phyloP scores from a whole-genome alignment of 2,329 filamentous ascomycete genomes.

The Hymenoscyphus infarciens region DNA sequence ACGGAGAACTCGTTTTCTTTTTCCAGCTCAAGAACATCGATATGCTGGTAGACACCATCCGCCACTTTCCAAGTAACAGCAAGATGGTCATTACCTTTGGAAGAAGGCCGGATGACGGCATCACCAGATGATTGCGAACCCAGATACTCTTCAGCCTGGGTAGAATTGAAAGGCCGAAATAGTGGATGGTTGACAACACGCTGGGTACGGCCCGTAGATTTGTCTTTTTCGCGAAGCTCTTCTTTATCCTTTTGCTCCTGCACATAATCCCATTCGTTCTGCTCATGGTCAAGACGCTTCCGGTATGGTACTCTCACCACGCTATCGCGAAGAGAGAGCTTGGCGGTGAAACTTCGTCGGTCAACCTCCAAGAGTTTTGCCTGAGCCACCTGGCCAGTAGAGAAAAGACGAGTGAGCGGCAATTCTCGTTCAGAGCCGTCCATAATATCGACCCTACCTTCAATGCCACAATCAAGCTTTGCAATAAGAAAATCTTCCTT shows the following conservation, averaged over 20 bases:
- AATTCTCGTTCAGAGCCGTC: slow-evolving; percentile 73
- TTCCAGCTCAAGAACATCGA: slow-evolving; percentile 93
- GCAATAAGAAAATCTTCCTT: slow-evolving; percentile 92
- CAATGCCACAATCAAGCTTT: slow-evolving; percentile 89
- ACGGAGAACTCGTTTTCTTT: slow-evolving; percentile 97
- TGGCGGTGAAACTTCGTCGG: slow-evolving; percentile 77
- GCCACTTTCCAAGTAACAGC: slow-evolving; percentile 98
- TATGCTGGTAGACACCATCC: slow-evolving; percentile 93
- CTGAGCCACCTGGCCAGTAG: slow-evolving; percentile 77
- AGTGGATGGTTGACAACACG: slow-evolving; percentile 97
- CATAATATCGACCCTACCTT: slow-evolving; percentile 78
- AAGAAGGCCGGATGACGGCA: slow-evolving; percentile 91
- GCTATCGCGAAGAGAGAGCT: slow-evolving; percentile 80
- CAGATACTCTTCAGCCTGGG: slow-evolving; percentile 89
- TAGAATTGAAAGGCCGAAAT: slow-evolving; percentile 88
- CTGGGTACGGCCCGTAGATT: slow-evolving; percentile 78
- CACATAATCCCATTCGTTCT: slow-evolving; percentile 81
- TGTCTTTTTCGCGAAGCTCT: slow-evolving; percentile 79
- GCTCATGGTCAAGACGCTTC: slow-evolving; percentile 65
- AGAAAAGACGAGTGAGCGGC: slow-evolving; percentile 69
- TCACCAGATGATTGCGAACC: slow-evolving; percentile 83
- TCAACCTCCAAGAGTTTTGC: slow-evolving; percentile 87
- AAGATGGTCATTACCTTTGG: slow-evolving; percentile 91
- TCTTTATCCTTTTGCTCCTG: slow-evolving; percentile 81
- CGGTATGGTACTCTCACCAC: slow-evolving; percentile 70